Percentiles rank a stretch among this genome's conserved stretches.
Evolutionary conservation across 2,329 filamentous ascomycete genomes (phyloP).

Genomic region (Hypoxylon sp.): DNA sequence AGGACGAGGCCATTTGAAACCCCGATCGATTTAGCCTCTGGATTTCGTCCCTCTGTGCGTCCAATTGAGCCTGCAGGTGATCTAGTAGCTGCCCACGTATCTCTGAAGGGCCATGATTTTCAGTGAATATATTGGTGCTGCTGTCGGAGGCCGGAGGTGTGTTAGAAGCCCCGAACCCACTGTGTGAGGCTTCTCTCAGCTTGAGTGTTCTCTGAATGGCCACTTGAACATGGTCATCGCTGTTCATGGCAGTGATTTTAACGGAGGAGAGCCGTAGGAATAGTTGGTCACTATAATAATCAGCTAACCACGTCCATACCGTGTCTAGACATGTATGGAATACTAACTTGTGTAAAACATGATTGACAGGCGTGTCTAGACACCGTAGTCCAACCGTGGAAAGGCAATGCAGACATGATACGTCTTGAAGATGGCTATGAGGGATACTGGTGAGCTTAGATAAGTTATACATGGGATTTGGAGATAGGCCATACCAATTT

Average conservation of each 20-base stretch:
- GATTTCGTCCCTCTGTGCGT: conserved; percentile 56
- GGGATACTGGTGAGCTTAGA: conserved; percentile 10
- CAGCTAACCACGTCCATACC: neutral
- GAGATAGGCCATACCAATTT: conserved; percentile 53
- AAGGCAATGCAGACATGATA: conserved; percentile 55
- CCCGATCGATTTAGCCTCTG: conserved; percentile 57
- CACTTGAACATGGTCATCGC: conserved; percentile 48
- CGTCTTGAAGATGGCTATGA: conserved; percentile 57
- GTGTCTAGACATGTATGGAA: neutral
- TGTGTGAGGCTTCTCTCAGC: conserved; percentile 48
- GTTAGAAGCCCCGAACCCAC: conserved; percentile 10
- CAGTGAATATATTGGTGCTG: neutral
- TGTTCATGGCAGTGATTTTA: conserved; percentile 38
- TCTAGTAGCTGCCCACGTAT: conserved; percentile 43
- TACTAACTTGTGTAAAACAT: conserved; percentile 58
- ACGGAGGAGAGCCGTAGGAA: conserved; percentile 55
- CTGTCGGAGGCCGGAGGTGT: conserved; percentile 15
- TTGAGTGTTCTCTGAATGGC: conserved; percentile 55
- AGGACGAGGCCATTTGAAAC: conserved; percentile 56
- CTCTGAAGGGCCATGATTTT: conserved; percentile 18
- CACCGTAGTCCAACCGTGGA: conserved; percentile 56
- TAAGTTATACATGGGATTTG: neutral
- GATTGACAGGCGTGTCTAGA: conserved; percentile 54
- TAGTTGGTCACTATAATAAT: conserved; percentile 55
- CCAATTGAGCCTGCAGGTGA: conserved; percentile 55